phyloP scores from a whole-genome alignment of 495 filamentous ascomycete species.

The Podospora pseudoanserina region DNA sequence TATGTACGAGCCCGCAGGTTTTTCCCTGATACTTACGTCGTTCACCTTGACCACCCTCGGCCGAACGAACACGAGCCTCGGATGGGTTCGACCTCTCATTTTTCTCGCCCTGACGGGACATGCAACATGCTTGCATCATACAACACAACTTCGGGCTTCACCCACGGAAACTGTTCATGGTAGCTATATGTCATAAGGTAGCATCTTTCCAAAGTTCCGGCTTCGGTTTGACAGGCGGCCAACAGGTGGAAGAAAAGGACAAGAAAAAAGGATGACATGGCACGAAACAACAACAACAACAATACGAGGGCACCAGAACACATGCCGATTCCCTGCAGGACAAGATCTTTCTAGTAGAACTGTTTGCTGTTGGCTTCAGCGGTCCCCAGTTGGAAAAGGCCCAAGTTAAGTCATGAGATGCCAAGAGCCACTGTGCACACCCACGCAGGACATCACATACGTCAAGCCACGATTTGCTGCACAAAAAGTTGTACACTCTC shows the following conservation, averaged over 20 bases:
- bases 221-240: constrained; percentile 3
- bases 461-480: constrained; percentile 30
- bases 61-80: neutral
- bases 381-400: neutral
- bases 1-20: neutral
- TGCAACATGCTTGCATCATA: neutral
- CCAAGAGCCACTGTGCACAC: neutral
- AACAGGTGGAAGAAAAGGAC: neutral
- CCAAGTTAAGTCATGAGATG: neutral
- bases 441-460: constrained; percentile 9
- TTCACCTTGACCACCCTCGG: neutral
- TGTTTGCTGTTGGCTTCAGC: neutral
- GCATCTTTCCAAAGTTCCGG: constrained; percentile 7
- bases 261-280: neutral
- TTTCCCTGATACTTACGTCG: neutral
- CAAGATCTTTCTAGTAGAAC: neutral
- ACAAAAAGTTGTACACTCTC: constrained; percentile 12
- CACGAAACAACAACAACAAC: no score
- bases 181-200: neutral
- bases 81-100: neutral
- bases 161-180: neutral
- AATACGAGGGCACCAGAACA: neutral
- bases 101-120: neutral
- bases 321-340: neutral
- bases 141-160: neutral